These are phyloP conservation scores for Centrapalus pauciflorus DNA, from an alignment of 129 eudicot species.

Conservation along the genomic window DNA sequence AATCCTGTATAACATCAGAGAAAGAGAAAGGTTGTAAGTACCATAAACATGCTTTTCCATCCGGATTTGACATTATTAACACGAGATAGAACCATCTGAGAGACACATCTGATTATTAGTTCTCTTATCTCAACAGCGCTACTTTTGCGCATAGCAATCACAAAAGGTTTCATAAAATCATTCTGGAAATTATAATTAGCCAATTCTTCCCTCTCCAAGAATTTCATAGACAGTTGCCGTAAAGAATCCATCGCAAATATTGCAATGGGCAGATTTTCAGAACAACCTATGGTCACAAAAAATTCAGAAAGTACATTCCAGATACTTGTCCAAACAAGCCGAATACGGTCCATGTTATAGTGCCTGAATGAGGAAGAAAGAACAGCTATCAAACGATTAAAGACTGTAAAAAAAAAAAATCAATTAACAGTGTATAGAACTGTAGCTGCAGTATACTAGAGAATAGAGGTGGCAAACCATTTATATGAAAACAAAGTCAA, in stretches of 20 bases:
- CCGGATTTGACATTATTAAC: slow-evolving; percentile 90
- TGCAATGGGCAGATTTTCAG: slow-evolving; percentile 92
- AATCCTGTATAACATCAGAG: background rate
- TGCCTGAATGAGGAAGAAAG: slow-evolving; percentile 52
- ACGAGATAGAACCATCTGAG: slow-evolving; percentile 87
- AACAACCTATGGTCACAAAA: slow-evolving; percentile 90
- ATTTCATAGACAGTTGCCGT: slow-evolving; percentile 94
- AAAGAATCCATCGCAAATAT: slow-evolving; percentile 99
- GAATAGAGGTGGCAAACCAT: too few relatives aligned
- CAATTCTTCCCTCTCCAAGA: slow-evolving; percentile 94
- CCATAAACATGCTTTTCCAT: slow-evolving; percentile 99
- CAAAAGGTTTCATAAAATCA: slow-evolving; percentile 90
- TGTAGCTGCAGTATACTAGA: slow-evolving; percentile 78
- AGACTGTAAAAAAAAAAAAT: too few relatives aligned
- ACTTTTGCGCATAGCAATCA: slow-evolving; percentile 77
- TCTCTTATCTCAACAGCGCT: slow-evolving; percentile 89
- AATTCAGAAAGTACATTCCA: slow-evolving; percentile 91
- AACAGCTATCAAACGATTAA: too few relatives aligned
- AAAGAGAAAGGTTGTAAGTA: slow-evolving; percentile 22
- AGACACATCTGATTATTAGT: slow-evolving; percentile 76
- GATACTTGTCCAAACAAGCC: slow-evolving; percentile 96
- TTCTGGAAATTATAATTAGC: slow-evolving; percentile 95
- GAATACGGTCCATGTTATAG: slow-evolving; percentile 92
- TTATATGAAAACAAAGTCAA: too few relatives aligned
- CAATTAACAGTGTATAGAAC: slow-evolving; percentile 27